These are phyloP conservation scores for Neoarthrinium moseri DNA, from an alignment of 2,329 filamentous ascomycete species.

Conservation along the genomic window DNA sequence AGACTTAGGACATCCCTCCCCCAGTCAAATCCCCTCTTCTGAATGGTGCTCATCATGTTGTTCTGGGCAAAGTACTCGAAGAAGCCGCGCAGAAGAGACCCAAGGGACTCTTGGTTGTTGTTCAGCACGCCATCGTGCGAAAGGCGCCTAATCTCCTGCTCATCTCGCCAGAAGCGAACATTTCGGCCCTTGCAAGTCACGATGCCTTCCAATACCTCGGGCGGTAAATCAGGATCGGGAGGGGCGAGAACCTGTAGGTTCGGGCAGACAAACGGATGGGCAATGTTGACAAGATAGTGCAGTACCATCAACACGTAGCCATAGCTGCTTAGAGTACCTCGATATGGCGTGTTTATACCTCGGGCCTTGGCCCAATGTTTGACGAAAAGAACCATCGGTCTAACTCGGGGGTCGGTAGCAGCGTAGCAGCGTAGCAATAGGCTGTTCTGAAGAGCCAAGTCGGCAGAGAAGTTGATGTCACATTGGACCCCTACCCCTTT, in stretches of 20 bases:
- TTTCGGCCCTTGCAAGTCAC: constrained; percentile 61
- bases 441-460: constrained; percentile 82
- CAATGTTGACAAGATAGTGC: constrained; percentile 85
- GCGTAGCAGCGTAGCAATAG: constrained; percentile 80
- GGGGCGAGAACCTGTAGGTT: constrained; percentile 68
- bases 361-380: constrained; percentile 88
- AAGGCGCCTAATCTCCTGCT: constrained; percentile 64
- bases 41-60: constrained; percentile 49
- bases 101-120: constrained; percentile 67
- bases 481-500: constrained; percentile 78
- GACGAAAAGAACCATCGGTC: constrained; percentile 77
- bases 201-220: constrained; percentile 36
- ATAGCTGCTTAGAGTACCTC: constrained; percentile 83
- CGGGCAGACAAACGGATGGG: constrained; percentile 75
- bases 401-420: constrained; percentile 73
- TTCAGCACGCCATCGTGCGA: constrained; percentile 60
- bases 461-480: constrained; percentile 88
- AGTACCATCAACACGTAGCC: constrained; percentile 91
- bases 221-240: constrained; percentile 34
- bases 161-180: constrained; percentile 77
- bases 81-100: constrained; percentile 74
- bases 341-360: constrained; percentile 83
- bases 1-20: constrained; percentile 76
- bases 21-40: constrained; percentile 71
- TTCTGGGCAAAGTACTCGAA: constrained; percentile 81